A percentile compares a stretch with the other conserved stretches of the same genome.
phyloP scores from a whole-genome alignment of 352 stramenopile genomes.

The Globisporangium spiculum region DNA sequence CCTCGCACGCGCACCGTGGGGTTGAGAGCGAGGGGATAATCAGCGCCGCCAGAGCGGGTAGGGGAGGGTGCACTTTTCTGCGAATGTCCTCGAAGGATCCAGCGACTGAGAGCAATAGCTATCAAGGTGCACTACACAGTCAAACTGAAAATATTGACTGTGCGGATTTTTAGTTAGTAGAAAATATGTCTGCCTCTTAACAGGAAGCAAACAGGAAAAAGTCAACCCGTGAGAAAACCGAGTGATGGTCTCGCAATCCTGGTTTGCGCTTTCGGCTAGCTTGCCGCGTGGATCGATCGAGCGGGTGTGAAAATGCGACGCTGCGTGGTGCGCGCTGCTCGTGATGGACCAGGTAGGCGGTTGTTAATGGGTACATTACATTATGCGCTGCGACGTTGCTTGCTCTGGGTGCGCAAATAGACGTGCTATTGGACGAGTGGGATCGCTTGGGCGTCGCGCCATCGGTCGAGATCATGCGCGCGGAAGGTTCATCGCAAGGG shows the following conservation, averaged over 20 bases:
- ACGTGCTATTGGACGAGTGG: background rate
- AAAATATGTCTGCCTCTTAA: too few relatives aligned
- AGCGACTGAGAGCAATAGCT: background rate
- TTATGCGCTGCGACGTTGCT: too few relatives aligned
- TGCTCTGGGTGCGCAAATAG: too few relatives aligned
- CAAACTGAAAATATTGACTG: background rate
- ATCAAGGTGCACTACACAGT: background rate
- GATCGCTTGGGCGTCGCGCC: background rate
- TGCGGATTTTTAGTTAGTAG: background rate
- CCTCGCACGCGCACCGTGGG: constrained; percentile 11
- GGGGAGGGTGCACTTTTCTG: constrained; percentile 5
- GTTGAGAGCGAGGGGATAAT: background rate
- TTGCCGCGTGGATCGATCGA: too few relatives aligned
- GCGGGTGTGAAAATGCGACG: too few relatives aligned
- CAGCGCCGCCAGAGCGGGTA: background rate
- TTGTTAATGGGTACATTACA: too few relatives aligned
- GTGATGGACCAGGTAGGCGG: too few relatives aligned
- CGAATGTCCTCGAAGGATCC: constrained; percentile 11
- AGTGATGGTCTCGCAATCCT: constrained; percentile 4
- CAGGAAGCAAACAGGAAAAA: background rate
- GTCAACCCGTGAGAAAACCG: background rate
- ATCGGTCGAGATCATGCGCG: background rate
- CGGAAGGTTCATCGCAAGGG: background rate
- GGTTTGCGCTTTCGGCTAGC: too few relatives aligned
- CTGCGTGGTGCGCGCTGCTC: too few relatives aligned